Percentiles rank a stretch among this genome's conserved stretches.
Evolutionary conservation across 1,139 yeast genomes (phyloP).

Genomic region (Hanseniaspora uvarum): DNA sequence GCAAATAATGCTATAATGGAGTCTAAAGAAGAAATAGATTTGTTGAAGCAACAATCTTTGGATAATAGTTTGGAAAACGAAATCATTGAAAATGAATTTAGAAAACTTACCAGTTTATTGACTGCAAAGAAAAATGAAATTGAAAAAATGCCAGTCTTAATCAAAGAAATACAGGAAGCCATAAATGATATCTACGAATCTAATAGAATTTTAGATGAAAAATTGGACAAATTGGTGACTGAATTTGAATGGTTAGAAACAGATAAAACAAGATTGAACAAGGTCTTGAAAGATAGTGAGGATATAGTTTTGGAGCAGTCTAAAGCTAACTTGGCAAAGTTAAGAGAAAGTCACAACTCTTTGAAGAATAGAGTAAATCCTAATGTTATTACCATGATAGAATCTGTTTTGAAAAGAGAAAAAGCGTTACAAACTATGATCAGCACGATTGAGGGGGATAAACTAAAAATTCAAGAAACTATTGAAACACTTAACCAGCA

Average conservation of each 20-base stretch:
- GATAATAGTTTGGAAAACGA: constrained; percentile 20
- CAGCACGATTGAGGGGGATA: constrained; percentile 80
- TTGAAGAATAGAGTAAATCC: constrained; percentile 79
- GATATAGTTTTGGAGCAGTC: constrained; percentile 55
- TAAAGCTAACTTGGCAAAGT: constrained; percentile 41
- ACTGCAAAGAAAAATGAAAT: constrained; percentile 46
- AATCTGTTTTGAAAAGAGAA: constrained; percentile 85
- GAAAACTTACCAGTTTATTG: constrained; percentile 53
- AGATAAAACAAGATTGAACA: constrained; percentile 48
- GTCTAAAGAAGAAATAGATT: constrained; percentile 24
- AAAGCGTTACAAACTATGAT: constrained; percentile 68
- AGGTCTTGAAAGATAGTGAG: constrained; percentile 48
- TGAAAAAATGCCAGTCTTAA: constrained; percentile 35
- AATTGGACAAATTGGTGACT: background rate
- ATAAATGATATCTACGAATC: constrained; percentile 19
- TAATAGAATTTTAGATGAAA: background rate
- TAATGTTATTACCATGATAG: constrained; percentile 84
- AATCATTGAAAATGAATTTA: constrained; percentile 46
- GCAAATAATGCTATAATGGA: constrained; percentile 22
- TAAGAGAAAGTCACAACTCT: constrained; percentile 55
- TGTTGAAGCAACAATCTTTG: background rate
- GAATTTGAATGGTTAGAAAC: constrained; percentile 49
- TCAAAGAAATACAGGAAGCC: constrained; percentile 45
- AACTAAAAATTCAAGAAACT: constrained; percentile 79
- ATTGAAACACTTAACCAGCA: constrained; percentile 77